Percentiles rank a stretch among this genome's conserved stretches.
phyloP scores from a whole-genome alignment of 2,329 filamentous ascomycete genomes.

The Phoma sp. region DNA sequence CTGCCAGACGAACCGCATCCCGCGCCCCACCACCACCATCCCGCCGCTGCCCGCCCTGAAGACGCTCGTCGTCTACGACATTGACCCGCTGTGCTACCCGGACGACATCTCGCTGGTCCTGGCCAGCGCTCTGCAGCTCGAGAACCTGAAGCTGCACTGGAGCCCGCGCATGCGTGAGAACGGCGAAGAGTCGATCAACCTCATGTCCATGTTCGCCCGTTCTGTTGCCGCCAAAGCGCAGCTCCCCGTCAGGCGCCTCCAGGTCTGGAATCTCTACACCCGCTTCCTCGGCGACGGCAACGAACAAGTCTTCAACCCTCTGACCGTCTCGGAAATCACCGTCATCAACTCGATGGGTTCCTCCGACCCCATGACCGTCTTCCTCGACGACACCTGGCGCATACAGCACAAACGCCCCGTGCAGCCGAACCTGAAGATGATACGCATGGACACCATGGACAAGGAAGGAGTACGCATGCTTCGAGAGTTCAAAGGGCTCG shows the following conservation, averaged over 20 bases:
- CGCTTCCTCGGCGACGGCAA: slow-evolving; percentile 57
- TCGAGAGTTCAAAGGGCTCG: slow-evolving; percentile 52
- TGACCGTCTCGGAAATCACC: slow-evolving; percentile 57
- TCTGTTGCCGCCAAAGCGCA: slow-evolving; percentile 57
- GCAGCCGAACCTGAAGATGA: slow-evolving; percentile 53
- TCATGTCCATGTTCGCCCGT: slow-evolving; percentile 65
- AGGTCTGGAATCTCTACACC: slow-evolving; percentile 66
- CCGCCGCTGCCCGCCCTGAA: slow-evolving; percentile 64
- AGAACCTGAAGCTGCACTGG: slow-evolving; percentile 66
- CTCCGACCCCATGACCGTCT: slow-evolving; percentile 57
- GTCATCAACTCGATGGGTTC: slow-evolving; percentile 62
- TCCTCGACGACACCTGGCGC: slow-evolving; percentile 65
- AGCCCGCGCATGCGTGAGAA: slow-evolving; percentile 67
- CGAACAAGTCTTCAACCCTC: slow-evolving; percentile 53
- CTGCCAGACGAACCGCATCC: slow-evolving; percentile 64
- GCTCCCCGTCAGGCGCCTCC: slow-evolving; percentile 59
- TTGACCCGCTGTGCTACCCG: slow-evolving; percentile 70
- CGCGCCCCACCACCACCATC: slow-evolving; percentile 63
- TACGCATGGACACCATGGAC: slow-evolving; percentile 59
- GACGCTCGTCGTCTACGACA: slow-evolving; percentile 63
- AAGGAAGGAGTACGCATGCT: slow-evolving; percentile 56
- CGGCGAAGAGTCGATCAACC: slow-evolving; percentile 64
- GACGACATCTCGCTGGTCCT: slow-evolving; percentile 68
- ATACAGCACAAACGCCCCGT: slow-evolving; percentile 30
- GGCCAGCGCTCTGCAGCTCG: slow-evolving; percentile 60